Evolutionary conservation across 2,329 filamentous ascomycete genomes (phyloP).

Genomic region (Nothopassalora personata): DNA sequence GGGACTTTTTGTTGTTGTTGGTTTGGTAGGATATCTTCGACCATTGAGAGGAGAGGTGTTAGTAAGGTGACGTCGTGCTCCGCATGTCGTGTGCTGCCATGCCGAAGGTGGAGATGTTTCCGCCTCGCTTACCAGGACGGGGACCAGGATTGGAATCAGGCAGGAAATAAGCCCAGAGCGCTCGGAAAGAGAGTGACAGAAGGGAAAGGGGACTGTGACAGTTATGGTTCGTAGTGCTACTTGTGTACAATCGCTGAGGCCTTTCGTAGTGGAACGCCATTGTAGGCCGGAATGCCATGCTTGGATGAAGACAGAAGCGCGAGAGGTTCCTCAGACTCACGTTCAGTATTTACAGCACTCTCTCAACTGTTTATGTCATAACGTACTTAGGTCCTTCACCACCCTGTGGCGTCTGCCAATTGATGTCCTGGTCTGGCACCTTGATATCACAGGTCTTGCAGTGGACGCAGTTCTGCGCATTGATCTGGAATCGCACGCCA

Average conservation of each 20-base stretch:
- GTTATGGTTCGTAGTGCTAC: neutral
- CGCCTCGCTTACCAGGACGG: neutral
- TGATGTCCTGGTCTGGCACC: conserved; percentile 92
- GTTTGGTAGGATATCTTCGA: neutral
- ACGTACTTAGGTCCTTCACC: conserved; percentile 68
- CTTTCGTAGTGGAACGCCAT: neutral
- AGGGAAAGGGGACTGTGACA: neutral
- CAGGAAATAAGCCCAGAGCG: neutral
- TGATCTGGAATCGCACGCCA: conserved; percentile 95
- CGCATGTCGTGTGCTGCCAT: neutral
- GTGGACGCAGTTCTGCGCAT: conserved; percentile 95
- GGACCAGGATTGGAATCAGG: neutral
- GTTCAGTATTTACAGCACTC: neutral
- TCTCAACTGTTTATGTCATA: conserved; percentile 42
- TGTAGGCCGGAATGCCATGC: neutral
- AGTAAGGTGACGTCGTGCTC: neutral
- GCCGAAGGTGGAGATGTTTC: neutral
- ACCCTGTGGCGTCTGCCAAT: conserved; percentile 82
- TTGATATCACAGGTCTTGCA: conserved; percentile 99
- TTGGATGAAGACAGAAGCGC: neutral
- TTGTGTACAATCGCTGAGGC: neutral
- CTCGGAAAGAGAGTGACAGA: neutral
- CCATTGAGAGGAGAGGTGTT: neutral
- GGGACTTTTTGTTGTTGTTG: neutral
- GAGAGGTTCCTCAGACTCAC: neutral